These are phyloP conservation scores for Fulvia fulva DNA, from an alignment of 2,329 filamentous ascomycete genomes.

Conservation along the genomic window DNA sequence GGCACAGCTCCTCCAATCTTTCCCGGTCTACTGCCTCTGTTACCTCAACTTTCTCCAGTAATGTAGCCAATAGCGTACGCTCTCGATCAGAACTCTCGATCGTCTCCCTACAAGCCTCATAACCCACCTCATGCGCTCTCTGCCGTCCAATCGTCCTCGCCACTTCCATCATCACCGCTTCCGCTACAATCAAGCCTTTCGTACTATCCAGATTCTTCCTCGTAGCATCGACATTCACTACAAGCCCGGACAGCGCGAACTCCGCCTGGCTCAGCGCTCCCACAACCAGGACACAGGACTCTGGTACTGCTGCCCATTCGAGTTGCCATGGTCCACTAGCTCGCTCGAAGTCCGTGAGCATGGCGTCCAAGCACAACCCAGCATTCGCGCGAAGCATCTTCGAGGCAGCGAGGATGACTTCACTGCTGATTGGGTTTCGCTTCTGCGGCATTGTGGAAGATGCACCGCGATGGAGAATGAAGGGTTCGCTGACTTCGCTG, in stretches of 20 bases:
- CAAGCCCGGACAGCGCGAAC: conserved; percentile 26
- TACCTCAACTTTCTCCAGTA: conserved; percentile 20
- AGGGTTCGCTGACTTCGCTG: conserved; percentile 35
- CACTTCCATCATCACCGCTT: conserved; percentile 40
- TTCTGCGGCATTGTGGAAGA: conserved; percentile 56
- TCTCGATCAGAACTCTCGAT: conserved; percentile 18
- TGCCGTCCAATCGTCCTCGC: conserved; percentile 33
- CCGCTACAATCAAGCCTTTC: conserved; percentile 35
- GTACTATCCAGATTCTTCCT: conserved; percentile 31
- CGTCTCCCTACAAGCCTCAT: conserved; percentile 32
- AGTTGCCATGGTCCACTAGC: conserved; percentile 33
- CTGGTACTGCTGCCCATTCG: conserved; percentile 32
- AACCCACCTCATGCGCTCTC: conserved; percentile 35
- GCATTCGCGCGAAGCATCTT: conserved; percentile 28
- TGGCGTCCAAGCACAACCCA: conserved; percentile 25
- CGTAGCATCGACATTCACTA: conserved; percentile 29
- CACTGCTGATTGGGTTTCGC: conserved; percentile 31
- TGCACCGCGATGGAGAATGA: conserved; percentile 52
- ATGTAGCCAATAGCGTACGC: conserved; percentile 10
- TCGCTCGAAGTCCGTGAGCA: conserved; percentile 33
- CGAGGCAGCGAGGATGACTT: conserved; percentile 28
- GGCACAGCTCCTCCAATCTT: conserved; percentile 23
- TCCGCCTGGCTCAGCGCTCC: conserved; percentile 27
- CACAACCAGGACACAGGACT: conserved; percentile 26
- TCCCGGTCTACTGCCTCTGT: conserved; percentile 11